phyloP scores from a whole-genome alignment of 257 asterid genomes.

The Primulina huaijiensis region DNA sequence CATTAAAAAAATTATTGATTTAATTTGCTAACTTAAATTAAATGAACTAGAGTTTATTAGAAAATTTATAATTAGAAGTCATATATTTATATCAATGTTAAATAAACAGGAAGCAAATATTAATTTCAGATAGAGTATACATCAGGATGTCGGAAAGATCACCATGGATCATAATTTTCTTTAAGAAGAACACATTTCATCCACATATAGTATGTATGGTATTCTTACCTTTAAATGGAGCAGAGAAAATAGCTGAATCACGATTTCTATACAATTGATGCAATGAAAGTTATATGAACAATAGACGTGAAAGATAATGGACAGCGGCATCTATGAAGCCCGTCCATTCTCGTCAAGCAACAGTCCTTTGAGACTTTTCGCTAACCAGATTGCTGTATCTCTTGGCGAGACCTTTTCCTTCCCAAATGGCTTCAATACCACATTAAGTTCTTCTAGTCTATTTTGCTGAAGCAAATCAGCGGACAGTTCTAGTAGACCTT shows the following conservation, averaged over 20 bases:
- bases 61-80: too few species aligned
- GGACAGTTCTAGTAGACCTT: conserved; percentile 88
- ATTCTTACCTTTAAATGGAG: background rate
- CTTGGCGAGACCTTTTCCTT: conserved; percentile 94
- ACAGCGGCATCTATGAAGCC: conserved; percentile 36
- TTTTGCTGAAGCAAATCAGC: conserved; percentile 90
- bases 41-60: too few species aligned
- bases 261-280: conserved; percentile 23
- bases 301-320: conserved; percentile 1
- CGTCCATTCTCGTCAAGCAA: conserved; percentile 77
- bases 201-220: background rate
- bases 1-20: too few species aligned
- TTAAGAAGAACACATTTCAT: background rate
- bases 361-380: conserved; percentile 92
- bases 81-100: too few species aligned
- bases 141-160: too few species aligned
- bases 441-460: conserved; percentile 81
- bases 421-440: conserved; percentile 91
- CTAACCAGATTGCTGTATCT: conserved; percentile 97
- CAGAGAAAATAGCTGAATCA: background rate
- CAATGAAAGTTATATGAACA: conserved; percentile 14
- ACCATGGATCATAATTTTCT: too few species aligned
- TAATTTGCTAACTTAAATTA: too few species aligned
- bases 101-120: too few species aligned
- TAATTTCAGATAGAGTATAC: too few species aligned